Evolutionary conservation across 495 filamentous ascomycete genomes (phyloP), one percentile per base, ranked within the genome.

Genomic region (Aspergillus campestris): DNA sequence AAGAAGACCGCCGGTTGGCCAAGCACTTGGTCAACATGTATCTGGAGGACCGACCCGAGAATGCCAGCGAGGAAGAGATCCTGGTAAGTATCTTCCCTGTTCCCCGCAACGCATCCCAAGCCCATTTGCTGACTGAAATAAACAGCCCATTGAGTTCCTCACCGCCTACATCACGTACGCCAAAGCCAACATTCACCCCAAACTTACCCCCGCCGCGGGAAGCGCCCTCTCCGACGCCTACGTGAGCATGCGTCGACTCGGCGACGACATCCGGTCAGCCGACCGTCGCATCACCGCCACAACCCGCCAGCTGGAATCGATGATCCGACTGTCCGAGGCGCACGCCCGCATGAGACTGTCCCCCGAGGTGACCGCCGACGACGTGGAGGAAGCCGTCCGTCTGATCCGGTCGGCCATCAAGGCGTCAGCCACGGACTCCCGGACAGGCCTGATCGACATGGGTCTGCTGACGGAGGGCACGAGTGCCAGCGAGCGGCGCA

Each of bases 101-200:
- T 40, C 36, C 36, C 6, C 3, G 5, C 31, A n/a, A 24, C 18
- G 4, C 18, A 1, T 24, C 18, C 18, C 18, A 4, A 24, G 18
- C 18, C 2, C 18, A 4, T n/a, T 38, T 11, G 31, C 43, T 50
- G 37, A 47, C 29, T 42, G 29, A 59, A 50, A 41, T 13, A 18
- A 44, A 13, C 51, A 90, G 81, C 87, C 92, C 28, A 77, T 99
- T 51, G 94, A 97, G 52, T 95, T 95, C 67, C 76, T 99, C 5
- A 99, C 92, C 2, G 79, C 84, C 12, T 98, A 96, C 72, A 96
- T 98, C 69, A 96, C 92, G 44, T 97, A 98, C 64, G 92, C 92
- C 15, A 88, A 94, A 51, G 78, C 83, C 36, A 79, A 90, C 58
- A 74, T 89, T 52, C 87, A 96, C 51, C 92, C 92, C 0, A 74